A percentile compares a stretch with the other conserved stretches of the same genome.
Conservation (phyloP, 1,139 yeast genomes). For the Fermentozyma sake region DNA sequence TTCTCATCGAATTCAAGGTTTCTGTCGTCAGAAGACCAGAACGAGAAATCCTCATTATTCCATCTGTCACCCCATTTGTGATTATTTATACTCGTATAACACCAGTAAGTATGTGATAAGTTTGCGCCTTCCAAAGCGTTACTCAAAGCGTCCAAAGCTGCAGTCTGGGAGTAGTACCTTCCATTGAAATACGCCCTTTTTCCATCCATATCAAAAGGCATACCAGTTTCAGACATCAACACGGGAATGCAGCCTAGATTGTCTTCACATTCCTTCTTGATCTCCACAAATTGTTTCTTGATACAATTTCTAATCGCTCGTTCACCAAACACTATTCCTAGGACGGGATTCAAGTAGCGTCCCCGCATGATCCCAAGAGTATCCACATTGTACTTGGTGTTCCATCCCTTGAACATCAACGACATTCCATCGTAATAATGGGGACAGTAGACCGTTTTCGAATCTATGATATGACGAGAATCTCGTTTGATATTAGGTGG, state of each 20-base stretch:
- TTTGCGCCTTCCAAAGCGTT: conserved; percentile 72
- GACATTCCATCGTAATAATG: conserved; percentile 95
- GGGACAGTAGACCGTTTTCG: conserved; percentile 69
- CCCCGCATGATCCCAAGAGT: conserved; percentile 88
- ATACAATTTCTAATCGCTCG: conserved; percentile 69
- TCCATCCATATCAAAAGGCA: conserved; percentile 92
- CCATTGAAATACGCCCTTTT: conserved; percentile 64
- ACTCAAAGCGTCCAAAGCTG: conserved; percentile 79
- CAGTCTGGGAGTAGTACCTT: conserved; percentile 65
- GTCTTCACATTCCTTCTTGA: conserved; percentile 58
- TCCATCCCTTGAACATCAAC: conserved; percentile 84
- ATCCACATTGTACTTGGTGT: conserved; percentile 71
- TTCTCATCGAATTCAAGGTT: conserved; percentile 17
- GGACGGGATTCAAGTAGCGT: conserved; percentile 65
- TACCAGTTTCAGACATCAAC: conserved; percentile 89
- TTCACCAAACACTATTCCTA: conserved; percentile 80
- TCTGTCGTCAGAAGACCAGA: conserved; percentile 72
- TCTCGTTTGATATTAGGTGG: conserved; percentile 69
- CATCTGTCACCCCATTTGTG: conserved; percentile 87
- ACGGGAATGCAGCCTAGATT: conserved; percentile 65
- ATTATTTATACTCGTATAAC: conserved; percentile 65
- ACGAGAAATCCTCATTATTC: conserved; percentile 91
- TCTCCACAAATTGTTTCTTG: conserved; percentile 57
- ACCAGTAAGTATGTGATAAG: conserved; percentile 80
- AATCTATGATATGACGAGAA: conserved; percentile 48